Percentiles rank a stretch among this genome's conserved stretches.
phyloP scores from a whole-genome alignment of 495 filamentous ascomycete species.

The Aspergillus cavernicola region DNA sequence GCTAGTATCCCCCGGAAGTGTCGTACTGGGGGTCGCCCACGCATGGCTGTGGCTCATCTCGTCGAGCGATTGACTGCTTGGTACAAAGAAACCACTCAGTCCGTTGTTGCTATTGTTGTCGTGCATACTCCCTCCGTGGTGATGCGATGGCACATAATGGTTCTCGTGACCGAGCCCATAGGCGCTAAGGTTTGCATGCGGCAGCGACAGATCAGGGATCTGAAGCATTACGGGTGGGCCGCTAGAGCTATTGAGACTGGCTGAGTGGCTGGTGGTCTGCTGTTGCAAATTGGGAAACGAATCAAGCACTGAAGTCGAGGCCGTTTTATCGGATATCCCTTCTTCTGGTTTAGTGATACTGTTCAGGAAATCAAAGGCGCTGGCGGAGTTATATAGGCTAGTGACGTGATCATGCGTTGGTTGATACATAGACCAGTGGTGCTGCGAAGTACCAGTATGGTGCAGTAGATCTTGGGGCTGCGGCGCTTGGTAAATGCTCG shows the following conservation, averaged over 20 bases:
- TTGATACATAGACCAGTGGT: constrained; percentile 39
- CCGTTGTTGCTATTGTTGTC: constrained; percentile 36
- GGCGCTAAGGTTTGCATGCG: constrained; percentile 29
- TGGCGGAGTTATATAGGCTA: constrained; percentile 34
- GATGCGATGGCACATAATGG: constrained; percentile 37
- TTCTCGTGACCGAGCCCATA: constrained; percentile 34
- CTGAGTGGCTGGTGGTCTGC: constrained; percentile 32
- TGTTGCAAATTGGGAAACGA: constrained; percentile 33
- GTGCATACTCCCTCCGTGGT: constrained; percentile 29
- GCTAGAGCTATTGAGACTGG: constrained; percentile 27
- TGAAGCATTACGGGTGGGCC: constrained; percentile 37
- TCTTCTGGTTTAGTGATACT: constrained; percentile 39
- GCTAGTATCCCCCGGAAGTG: constrained; percentile 32
- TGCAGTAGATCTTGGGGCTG: constrained; percentile 35
- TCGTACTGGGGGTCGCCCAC: constrained; percentile 34
- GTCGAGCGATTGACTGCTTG: constrained; percentile 34
- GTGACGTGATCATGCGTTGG: constrained; percentile 35
- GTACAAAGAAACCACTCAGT: constrained; percentile 33
- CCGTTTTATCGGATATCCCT: constrained; percentile 35
- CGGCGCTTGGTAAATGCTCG: constrained; percentile 33
- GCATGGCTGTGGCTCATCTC: constrained; percentile 35
- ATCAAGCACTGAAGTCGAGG: constrained; percentile 41
- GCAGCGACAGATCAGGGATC: constrained; percentile 39
- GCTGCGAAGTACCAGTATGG: constrained; percentile 26
- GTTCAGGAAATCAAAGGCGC: constrained; percentile 35